Conservation (phyloP, 345 rosid genomes). For the Eucalyptus marginata region DNA sequence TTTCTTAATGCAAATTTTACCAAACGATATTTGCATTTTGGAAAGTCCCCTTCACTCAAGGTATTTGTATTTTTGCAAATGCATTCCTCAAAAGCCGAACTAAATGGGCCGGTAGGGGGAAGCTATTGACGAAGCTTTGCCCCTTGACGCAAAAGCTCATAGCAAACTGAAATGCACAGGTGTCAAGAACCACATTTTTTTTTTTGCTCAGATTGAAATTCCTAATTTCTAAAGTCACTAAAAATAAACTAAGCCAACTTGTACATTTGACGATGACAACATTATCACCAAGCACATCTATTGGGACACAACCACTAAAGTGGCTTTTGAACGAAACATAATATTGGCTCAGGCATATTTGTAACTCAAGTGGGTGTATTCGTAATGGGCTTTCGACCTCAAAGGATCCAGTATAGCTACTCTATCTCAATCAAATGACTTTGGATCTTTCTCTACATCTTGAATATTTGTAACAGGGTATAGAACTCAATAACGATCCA, state of each 20-base stretch:
- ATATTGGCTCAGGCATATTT: fast-evolving
- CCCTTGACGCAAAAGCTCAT: not conserved
- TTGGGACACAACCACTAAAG: fast-evolving
- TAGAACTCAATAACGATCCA: not conserved
- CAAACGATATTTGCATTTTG: too few relatives aligned
- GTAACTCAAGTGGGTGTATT: not conserved
- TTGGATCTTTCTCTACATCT: not conserved
- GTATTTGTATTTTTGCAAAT: too few relatives aligned
- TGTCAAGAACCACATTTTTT: fast-evolving
- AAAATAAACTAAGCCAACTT: not conserved
- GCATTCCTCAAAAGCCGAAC: too few relatives aligned
- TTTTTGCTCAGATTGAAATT: not conserved
- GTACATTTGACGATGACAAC: fast-evolving
- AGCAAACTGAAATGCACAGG: not conserved
- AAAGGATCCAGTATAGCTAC: not conserved
- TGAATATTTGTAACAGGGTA: not conserved
- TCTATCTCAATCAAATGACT: not conserved
- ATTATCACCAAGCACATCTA: not conserved
- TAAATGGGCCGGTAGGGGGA: not conserved
- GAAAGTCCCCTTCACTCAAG: too few relatives aligned
- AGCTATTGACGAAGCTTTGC: fast-evolving
- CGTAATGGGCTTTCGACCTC: not conserved
- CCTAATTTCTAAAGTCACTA: not conserved
- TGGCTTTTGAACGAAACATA: not conserved
- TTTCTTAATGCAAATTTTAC: too few relatives aligned